Base-by-base conservation (phyloP, 2,329 filamentous ascomycete species). In the Periconia sp. region DNA sequence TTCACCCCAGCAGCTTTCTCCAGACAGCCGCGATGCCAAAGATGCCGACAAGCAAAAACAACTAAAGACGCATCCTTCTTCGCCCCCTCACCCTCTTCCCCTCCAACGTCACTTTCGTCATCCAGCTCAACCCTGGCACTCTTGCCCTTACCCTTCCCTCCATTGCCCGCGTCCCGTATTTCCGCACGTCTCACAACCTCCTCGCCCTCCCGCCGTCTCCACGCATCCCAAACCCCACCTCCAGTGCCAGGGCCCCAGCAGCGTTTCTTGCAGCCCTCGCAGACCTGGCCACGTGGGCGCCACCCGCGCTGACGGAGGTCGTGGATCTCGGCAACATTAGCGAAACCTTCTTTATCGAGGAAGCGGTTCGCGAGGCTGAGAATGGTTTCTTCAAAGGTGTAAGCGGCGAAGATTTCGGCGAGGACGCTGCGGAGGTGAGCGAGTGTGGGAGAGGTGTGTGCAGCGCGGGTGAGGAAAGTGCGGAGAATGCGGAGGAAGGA, bases 311-410 rank as follows among this genome's bases (percentile, higher is more conserved):
- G 89, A 2, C 94, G 82, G 6, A 94, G 82, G 50, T 83, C 81
- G 8, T 89, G 85, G 6, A 91, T 87, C 61, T 90, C 84, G 42
- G 86, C 81, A 35, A 99, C 91, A 59, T 90, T 88, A 41, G 89
- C 84, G 65, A 97, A 99, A 6, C 96, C 81, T 65, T 94, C 94
- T 61, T 91, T 88, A 58, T 96, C 92, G 0, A 99, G 81, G 52
- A 99, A 85, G 3, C 88, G 83, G 70, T 93, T 96, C 0, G 94
- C 91, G 2, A 99, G 83, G 1, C 84, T 82, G 18, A 99, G 82
- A 15, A 99, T 90, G 0, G 90, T 92, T 71, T 93, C 90, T 73
- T 99, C 94, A 70, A 97, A 97, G 0, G 92, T 88, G 70, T 99
- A 99, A 0, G 94, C 93, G 0, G 93, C 87, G 75, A 99, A 97